Conservation (phyloP, 768 basidiomycete genomes). For the Macrolepiota fuliginosa region DNA sequence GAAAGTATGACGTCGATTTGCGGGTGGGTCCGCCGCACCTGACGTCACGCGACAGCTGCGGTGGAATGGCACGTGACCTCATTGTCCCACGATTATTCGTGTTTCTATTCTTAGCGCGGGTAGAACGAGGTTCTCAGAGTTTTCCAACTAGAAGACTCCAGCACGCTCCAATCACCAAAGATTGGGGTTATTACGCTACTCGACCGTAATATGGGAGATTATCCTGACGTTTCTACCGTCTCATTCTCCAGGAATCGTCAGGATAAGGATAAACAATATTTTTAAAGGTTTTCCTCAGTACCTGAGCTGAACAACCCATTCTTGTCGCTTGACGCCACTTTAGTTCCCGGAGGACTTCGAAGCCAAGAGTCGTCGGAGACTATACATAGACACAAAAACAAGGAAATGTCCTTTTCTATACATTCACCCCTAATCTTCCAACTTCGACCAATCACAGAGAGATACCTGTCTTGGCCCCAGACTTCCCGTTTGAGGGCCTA, state of each 20-base stretch:
- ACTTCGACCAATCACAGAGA: conserved; percentile 24
- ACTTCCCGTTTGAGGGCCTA: conserved; percentile 16
- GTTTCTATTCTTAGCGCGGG: background rate
- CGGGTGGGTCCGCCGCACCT: conserved; percentile 10
- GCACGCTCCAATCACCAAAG: background rate
- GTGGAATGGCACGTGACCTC: background rate
- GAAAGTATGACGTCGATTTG: conserved; percentile 27
- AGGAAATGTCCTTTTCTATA: conserved; percentile 5
- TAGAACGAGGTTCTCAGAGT: background rate
- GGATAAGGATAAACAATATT: background rate
- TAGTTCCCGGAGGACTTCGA: conserved; percentile 3
- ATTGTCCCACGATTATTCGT: background rate
- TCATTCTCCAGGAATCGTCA: background rate
- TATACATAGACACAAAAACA: conserved; percentile 8
- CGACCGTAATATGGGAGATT: background rate
- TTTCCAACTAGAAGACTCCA: background rate
- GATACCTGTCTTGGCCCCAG: conserved; percentile 17
- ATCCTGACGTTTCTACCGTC: background rate
- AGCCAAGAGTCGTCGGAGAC: background rate
- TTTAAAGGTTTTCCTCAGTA: background rate
- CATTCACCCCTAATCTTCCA: conserved; percentile 14
- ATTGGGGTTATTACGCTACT: background rate
- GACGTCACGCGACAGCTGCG: conserved; percentile 26
- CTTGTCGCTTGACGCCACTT: conserved; percentile 1
- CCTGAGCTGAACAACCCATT: conserved; percentile 1